Percentiles rank a stretch among this genome's conserved stretches.
These are phyloP conservation scores for Fraxinus velutina DNA, from an alignment of 305 asterid genomes.

Conservation along the genomic window DNA sequence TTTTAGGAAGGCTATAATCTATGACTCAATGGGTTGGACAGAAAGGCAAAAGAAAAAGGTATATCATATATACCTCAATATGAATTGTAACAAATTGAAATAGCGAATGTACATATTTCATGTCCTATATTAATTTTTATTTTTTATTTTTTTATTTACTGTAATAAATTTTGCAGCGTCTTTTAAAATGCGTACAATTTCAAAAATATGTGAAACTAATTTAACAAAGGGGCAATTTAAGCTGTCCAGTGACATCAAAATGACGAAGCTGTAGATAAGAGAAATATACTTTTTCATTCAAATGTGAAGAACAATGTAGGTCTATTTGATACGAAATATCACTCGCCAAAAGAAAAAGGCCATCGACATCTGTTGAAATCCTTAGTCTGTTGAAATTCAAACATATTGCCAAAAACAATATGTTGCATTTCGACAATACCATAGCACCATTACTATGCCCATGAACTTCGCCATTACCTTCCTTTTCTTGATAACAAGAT, in stretches of 20 bases:
- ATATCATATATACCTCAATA: neutral
- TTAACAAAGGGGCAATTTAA: neutral
- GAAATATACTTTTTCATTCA: neutral
- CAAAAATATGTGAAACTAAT: neutral
- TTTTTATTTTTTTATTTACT: neutral
- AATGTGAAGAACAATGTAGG: neutral
- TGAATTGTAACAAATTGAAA: neutral
- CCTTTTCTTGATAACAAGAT: constrained; percentile 87
- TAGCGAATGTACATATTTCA: neutral
- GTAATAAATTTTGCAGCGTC: neutral
- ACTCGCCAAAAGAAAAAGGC: neutral
- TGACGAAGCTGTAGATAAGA: neutral
- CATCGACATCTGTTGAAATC: neutral
- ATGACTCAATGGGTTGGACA: neutral
- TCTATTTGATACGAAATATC: neutral
- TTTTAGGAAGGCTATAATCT: neutral
- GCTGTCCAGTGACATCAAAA: neutral
- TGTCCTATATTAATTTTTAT: neutral
- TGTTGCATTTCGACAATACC: neutral
- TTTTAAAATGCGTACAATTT: neutral
- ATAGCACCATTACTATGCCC: neutral
- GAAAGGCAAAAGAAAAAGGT: neutral
- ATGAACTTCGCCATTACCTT: constrained; percentile 51
- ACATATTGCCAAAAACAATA: neutral
- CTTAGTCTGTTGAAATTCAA: neutral